Evolutionary conservation across 2,329 filamentous ascomycete genomes (phyloP).

Genomic region (Nigrospora sphaerica): DNA sequence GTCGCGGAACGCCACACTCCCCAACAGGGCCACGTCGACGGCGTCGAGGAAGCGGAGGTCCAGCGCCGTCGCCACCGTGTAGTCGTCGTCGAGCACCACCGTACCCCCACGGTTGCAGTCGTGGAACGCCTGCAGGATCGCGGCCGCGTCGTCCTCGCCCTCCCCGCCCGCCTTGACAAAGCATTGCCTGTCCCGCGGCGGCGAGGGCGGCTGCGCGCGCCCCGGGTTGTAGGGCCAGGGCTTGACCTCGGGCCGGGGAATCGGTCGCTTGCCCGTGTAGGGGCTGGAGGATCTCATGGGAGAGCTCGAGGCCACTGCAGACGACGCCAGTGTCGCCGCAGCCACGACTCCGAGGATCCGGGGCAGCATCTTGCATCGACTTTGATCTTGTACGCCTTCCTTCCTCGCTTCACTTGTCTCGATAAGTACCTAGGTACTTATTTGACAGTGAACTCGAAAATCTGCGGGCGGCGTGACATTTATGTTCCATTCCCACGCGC

Average conservation of each 20-base stretch:
- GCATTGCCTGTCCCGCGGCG: conserved; percentile 9
- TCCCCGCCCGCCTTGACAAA: conserved; percentile 7
- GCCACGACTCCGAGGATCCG: too few relatives aligned
- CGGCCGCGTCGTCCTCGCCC: conserved; percentile 14
- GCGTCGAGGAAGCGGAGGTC: conserved; percentile 58
- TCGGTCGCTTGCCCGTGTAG: not conserved
- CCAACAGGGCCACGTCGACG: conserved; percentile 52
- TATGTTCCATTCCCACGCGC: too few relatives aligned
- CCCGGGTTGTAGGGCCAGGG: conserved; percentile 11
- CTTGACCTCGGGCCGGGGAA: conserved; percentile 8
- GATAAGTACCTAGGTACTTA: too few relatives aligned
- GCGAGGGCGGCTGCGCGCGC: conserved; percentile 3
- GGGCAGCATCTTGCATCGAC: too few relatives aligned
- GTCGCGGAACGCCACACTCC: conserved; percentile 54
- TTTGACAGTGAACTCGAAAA: too few relatives aligned
- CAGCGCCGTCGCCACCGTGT: conserved; percentile 56
- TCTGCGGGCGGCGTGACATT: too few relatives aligned
- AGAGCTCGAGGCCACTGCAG: too few relatives aligned
- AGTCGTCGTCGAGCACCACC: conserved; percentile 51
- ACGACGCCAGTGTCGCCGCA: too few relatives aligned
- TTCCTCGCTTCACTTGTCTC: too few relatives aligned
- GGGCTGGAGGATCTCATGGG: not conserved
- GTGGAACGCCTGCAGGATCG: conserved; percentile 45
- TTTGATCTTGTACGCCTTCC: too few relatives aligned
- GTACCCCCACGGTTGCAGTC: conserved; percentile 57